Conservation (phyloP, 1,284 basidiomycete species). For the Mycosarcoma mackinlayi region DNA sequence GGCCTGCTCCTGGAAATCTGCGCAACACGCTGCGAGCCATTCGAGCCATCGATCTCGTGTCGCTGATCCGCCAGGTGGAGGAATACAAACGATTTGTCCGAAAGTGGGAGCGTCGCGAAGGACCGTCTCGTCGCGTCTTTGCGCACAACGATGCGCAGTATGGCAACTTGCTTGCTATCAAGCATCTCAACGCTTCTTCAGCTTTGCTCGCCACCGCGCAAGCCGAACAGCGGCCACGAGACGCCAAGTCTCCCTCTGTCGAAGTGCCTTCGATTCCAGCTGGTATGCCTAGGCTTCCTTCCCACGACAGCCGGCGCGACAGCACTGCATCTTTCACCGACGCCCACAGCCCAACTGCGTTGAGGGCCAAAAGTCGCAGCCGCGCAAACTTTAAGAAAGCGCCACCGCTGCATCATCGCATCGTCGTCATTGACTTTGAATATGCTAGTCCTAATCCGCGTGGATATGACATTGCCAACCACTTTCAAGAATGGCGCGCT, state of each 20-base stretch:
- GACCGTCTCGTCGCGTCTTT: slow-evolving; percentile 61
- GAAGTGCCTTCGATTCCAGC: slow-evolving; percentile 42
- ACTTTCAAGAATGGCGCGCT: slow-evolving; percentile 66
- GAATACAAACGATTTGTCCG: slow-evolving; percentile 62
- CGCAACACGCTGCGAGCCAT: slow-evolving; percentile 53
- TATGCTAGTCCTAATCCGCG: slow-evolving; percentile 63
- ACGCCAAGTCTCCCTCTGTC: slow-evolving; percentile 20
- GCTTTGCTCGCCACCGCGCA: slow-evolving; percentile 5
- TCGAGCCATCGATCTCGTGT: slow-evolving; percentile 57
- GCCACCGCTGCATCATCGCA: slow-evolving; percentile 53
- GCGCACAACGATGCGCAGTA: slow-evolving; percentile 66
- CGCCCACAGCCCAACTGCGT: slow-evolving; percentile 23
- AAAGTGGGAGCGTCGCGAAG: slow-evolving; percentile 57
- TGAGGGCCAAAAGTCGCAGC: slow-evolving; percentile 42
- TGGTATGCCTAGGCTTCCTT: slow-evolving; percentile 48
- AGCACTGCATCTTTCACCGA: slow-evolving; percentile 18
- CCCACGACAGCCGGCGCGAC: slow-evolving; percentile 33
- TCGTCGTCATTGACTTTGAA: slow-evolving; percentile 67
- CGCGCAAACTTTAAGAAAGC: slow-evolving; percentile 32
- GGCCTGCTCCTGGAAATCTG: slow-evolving; percentile 45
- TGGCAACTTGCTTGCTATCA: slow-evolving; percentile 62
- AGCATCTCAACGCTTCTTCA: slow-evolving; percentile 22
- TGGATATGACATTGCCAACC: slow-evolving; percentile 65
- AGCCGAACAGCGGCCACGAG: slow-evolving; percentile 18
- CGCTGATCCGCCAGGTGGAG: slow-evolving; percentile 53